Evolutionary conservation across 1,284 basidiomycete genomes (phyloP).

Genomic region (Stereum hirsutum): DNA sequence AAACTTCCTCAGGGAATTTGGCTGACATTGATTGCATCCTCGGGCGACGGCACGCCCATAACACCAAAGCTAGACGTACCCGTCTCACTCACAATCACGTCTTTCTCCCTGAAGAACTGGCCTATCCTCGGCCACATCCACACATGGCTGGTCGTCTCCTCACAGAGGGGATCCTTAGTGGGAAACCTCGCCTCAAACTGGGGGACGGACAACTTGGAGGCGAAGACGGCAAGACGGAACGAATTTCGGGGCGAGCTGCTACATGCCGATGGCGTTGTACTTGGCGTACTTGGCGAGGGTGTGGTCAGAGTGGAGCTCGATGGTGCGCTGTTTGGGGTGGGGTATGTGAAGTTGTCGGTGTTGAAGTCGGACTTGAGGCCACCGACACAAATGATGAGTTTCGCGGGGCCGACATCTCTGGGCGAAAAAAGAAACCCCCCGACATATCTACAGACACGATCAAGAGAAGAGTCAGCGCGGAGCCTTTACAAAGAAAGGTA

Average conservation of each 20-base stretch:
- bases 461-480: neutral
- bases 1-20: slow-evolving; percentile 86
- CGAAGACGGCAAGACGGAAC: slow-evolving; percentile 42
- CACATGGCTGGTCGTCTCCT: slow-evolving; percentile 55
- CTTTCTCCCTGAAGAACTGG: slow-evolving; percentile 68
- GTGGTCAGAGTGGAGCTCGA: slow-evolving; percentile 81
- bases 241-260: slow-evolving; percentile 60
- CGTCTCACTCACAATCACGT: slow-evolving; percentile 83
- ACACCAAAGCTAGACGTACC: slow-evolving; percentile 37
- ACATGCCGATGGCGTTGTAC: slow-evolving; percentile 65
- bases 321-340: too few species aligned
- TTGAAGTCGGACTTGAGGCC: slow-evolving; percentile 86
- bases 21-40: slow-evolving; percentile 52
- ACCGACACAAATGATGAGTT: slow-evolving; percentile 81
- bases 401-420: slow-evolving; percentile 74
- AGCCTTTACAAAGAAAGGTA: slow-evolving; percentile 2
- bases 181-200: slow-evolving; percentile 30
- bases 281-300: slow-evolving; percentile 58
- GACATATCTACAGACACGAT: slow-evolving; percentile 61
- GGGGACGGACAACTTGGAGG: too few species aligned
- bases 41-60: slow-evolving; percentile 71
- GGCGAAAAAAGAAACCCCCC: slow-evolving; percentile 73
- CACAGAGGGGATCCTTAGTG: slow-evolving; percentile 25
- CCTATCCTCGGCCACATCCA: slow-evolving; percentile 86
- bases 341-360: slow-evolving; percentile 76